Base-by-base conservation (phyloP, 2,329 filamentous ascomycete species). In the Beauveria sp. region DNA sequence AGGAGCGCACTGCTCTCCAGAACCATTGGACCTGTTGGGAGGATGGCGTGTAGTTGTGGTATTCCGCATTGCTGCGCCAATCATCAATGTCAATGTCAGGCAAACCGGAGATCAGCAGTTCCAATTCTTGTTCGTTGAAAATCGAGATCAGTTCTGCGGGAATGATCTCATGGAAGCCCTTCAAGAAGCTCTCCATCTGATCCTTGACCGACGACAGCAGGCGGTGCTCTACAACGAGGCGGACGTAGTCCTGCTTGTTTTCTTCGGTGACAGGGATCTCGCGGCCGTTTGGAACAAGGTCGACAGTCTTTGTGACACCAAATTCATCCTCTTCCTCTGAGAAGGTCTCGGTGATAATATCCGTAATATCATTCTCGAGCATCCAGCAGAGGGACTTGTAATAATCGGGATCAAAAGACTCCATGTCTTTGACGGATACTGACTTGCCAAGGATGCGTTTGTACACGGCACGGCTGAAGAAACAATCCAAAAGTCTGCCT, bases 351-450 rank as follows among this genome's bases (percentile, higher is more conserved):
- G 91, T 95, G 69, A 98, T 95, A 70, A 98, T 92, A 70, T 98
- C 95, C 5, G 93, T 96, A 68, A 99, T 99, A 72, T 99, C 93
- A 70, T 99, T 98, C 72, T 96, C 91, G 62, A 98, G 82, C 87
- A 99, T 98, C 96, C 96, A 99, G 64, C 95, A 86, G 24, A 99
- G 83, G 16, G 93, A 98, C 75, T 98, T 99, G 85, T 98, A 97
- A 79, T 99, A 99, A 70, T 99, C 93, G 3, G 96, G 88, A 73
- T 99, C 95, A 64, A 99, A 89, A 24, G 93, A 97, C 75, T 99
- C 95, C 92, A 99, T 98, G 70, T 99, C 95, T 79, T 99, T 99
- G 75, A 99, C 89, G 9, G 93, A 97, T 46, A 98, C 93, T 3
- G 91, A 86, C 74, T 96, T 96, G 72, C 95, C 91, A 31, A 99